Base-by-base conservation (phyloP, 2,329 filamentous ascomycete genomes). In the Fusarium napiforme region DNA sequence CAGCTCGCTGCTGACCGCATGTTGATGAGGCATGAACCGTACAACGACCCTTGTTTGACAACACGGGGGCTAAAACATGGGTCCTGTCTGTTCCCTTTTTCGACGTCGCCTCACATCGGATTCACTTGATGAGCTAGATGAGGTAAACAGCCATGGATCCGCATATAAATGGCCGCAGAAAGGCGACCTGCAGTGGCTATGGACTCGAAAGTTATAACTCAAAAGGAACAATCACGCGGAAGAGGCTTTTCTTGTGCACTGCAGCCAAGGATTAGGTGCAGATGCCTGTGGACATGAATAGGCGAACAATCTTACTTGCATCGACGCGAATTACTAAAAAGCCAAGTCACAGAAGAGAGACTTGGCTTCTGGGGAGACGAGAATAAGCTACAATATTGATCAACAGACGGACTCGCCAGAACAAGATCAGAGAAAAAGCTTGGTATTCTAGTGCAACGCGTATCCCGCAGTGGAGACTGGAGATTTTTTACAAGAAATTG, bases 371-470 rank as follows among this genome's bases (percentile, higher is more conserved):
- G 28, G 42, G 36, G 37, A 37, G 28, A 40, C 37, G 39, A 49
- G 39, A 57, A 52, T 66, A 65, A 65, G 42, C 58, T 53, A 53
- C 23, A 60, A 47, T 66, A 34, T 40, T 52, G 71, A 69, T 74
- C 71, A 74, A 74, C 71, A 65, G 36, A 60, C 61, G 40, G 70
- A 60, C 61, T 67, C 66, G 49, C 46, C 47, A 63, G 52, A 59
- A 40, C 15, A 30, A 71, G 72, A 75, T 72, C 67, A 64, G 36
- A 67, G 59, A 74, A 76, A 75, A 77, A 67, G 74, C 74, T 76
- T 76, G 74, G 74, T 77, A 65, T 57, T 66, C 53, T 76, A 76
- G 74, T 61, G 65, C 45, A 63, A 75, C 70, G 47, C 59, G 61
- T 72, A 58, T 63, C 59, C 66, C 60, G 67, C 57, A 64, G 74